These are phyloP conservation scores for Fistulinella cinereoalba DNA, from an alignment of 1,284 basidiomycete genomes.

Conservation along the genomic window DNA sequence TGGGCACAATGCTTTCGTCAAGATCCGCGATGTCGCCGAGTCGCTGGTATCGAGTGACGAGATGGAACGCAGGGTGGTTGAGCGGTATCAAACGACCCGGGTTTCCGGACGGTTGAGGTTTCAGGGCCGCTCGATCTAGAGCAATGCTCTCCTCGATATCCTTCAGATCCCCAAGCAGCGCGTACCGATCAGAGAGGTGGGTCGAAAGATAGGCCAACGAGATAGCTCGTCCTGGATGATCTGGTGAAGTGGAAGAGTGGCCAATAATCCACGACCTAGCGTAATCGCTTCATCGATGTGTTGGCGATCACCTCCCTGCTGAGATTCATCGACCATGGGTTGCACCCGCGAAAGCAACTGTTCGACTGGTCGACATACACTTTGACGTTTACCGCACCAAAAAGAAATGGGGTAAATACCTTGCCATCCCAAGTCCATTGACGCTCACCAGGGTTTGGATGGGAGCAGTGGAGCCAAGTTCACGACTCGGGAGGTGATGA, in stretches of 20 bases:
- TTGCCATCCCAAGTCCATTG: too few relatives aligned
- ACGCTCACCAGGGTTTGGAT: too few relatives aligned
- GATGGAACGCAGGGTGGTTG: neutral
- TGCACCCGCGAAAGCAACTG: neutral
- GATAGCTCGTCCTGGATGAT: neutral
- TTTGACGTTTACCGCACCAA: neutral
- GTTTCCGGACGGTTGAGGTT: neutral
- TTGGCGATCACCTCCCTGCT: neutral
- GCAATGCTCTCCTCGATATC: neutral
- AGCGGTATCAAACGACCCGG: neutral
- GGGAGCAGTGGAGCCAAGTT: too few relatives aligned
- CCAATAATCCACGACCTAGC: neutral
- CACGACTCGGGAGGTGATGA: too few relatives aligned
- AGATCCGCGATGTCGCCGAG: neutral
- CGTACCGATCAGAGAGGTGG: neutral
- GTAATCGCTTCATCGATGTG: neutral
- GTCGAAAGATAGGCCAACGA: neutral
- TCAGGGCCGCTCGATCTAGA: neutral
- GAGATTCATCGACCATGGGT: neutral
- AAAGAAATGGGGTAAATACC: too few relatives aligned
- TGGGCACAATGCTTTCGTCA: neutral
- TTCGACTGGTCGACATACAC: neutral
- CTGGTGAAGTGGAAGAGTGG: too few relatives aligned
- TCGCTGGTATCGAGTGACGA: neutral
- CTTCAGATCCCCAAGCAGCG: neutral